Conservation (phyloP, 2,329 filamentous ascomycete species). For the Aureobasidium sp. region DNA sequence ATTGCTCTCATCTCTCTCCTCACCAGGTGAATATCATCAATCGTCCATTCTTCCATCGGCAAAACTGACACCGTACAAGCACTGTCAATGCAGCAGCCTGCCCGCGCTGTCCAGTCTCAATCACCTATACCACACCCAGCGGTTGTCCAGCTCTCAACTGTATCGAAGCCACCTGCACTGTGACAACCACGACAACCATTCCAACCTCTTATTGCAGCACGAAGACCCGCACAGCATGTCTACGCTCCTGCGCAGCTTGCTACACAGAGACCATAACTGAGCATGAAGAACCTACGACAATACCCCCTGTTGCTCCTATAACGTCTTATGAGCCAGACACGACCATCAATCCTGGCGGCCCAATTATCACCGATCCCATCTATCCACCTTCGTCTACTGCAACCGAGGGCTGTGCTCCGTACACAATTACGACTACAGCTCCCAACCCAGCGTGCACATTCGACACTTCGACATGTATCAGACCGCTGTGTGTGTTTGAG, state of each 20-base stretch:
- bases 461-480: slow-evolving; percentile 6
- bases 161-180: neutral
- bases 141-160: neutral
- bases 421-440: slow-evolving; percentile 11
- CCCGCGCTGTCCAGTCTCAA: slow-evolving; percentile 12
- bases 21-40: neutral
- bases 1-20: neutral
- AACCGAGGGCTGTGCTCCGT: neutral
- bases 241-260: neutral
- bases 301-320: neutral
- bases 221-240: neutral
- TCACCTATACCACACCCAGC: neutral
- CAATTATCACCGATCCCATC: neutral
- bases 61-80: neutral
- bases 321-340: neutral
- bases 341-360: neutral
- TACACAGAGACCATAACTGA: neutral
- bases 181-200: neutral
- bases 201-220: neutral
- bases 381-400: neutral
- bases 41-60: neutral
- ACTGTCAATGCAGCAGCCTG: neutral
- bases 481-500: slow-evolving; percentile 11
- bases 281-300: neutral
- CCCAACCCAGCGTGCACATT: slow-evolving; percentile 7